phyloP scores from a whole-genome alignment of 2,329 filamentous ascomycete genomes.

The Raffaelea deltoideospora region DNA sequence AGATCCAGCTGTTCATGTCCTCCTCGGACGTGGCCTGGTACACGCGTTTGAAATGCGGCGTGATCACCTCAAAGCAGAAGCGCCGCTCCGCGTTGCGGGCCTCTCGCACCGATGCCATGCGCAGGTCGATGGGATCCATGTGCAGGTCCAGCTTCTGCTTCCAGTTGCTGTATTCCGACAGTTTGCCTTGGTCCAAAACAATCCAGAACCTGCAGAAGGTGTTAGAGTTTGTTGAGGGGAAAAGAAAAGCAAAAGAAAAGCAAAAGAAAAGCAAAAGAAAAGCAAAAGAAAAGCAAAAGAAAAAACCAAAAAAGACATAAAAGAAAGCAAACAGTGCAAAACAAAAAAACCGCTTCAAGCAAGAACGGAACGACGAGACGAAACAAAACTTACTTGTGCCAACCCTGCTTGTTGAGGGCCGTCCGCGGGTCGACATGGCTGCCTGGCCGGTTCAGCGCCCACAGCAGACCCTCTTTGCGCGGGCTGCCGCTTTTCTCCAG shows the following conservation, averaged over 20 bases:
- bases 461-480: conserved; percentile 84
- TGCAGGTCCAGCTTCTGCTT: conserved; percentile 93
- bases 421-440: conserved; percentile 82
- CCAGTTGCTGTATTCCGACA: conserved; percentile 99
- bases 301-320: not conserved
- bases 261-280: too few relatives aligned
- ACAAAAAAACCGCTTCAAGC: too few relatives aligned
- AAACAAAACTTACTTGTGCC: conserved; percentile 90
- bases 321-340: not conserved
- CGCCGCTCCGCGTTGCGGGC: conserved; percentile 85
- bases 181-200: conserved; percentile 86
- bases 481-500: conserved; percentile 49
- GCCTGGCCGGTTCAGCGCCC: conserved; percentile 84
- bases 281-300: not conserved
- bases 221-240: not conserved
- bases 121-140: conserved; percentile 93
- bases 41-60: conserved; percentile 85
- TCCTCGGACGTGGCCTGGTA: conserved; percentile 98
- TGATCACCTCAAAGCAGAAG: conserved; percentile 98
- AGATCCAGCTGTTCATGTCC: conserved; percentile 95
- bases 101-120: conserved; percentile 92
- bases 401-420: conserved; percentile 89
- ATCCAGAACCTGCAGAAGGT: conserved; percentile 85
- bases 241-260: not conserved
- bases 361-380: too few relatives aligned